These are phyloP conservation scores for Termitomyces sp. DNA, from an alignment of 768 basidiomycete species.

Conservation along the genomic window DNA sequence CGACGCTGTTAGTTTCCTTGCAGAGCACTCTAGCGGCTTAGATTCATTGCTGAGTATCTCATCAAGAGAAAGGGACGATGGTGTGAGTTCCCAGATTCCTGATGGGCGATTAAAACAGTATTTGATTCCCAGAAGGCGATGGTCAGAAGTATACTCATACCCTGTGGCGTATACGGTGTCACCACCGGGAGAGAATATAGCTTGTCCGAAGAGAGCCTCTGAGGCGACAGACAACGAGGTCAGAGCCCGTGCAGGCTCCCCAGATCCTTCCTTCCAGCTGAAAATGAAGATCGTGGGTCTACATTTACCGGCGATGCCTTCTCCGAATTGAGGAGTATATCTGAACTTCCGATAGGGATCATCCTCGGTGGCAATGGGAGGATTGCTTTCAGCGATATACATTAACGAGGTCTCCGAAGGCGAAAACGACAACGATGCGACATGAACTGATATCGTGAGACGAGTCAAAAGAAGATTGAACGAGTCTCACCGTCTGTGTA, in stretches of 20 bases:
- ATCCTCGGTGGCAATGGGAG: slow-evolving; percentile 22
- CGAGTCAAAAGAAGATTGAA: neutral
- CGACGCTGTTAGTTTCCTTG: slow-evolving; percentile 40
- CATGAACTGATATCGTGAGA: slow-evolving; percentile 37
- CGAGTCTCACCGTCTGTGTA: slow-evolving; percentile 56
- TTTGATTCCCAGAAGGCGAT: slow-evolving; percentile 56
- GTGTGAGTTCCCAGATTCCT: slow-evolving; percentile 51
- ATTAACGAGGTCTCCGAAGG: slow-evolving; percentile 50
- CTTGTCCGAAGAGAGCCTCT: slow-evolving; percentile 52
- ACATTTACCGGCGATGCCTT: slow-evolving; percentile 53
- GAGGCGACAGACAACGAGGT: slow-evolving; percentile 15
- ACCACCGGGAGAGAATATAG: slow-evolving; percentile 43
- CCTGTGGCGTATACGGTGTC: slow-evolving; percentile 56
- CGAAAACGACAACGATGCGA: slow-evolving; percentile 54
- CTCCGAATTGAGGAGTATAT: slow-evolving; percentile 63
- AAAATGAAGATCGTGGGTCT: slow-evolving; percentile 56
- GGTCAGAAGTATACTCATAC: slow-evolving; percentile 57
- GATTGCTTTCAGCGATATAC: slow-evolving; percentile 60
- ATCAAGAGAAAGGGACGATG: slow-evolving; percentile 20
- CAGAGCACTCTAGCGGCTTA: slow-evolving; percentile 18
- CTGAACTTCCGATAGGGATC: slow-evolving; percentile 47
- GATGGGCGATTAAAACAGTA: slow-evolving; percentile 59
- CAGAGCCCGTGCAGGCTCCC: slow-evolving; percentile 1
- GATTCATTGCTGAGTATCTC: slow-evolving; percentile 7
- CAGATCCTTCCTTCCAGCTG: slow-evolving; percentile 35